These are phyloP conservation scores for Hymenotorrendiella dingleyae DNA, from an alignment of 2,329 filamentous ascomycete species.

Conservation along the genomic window DNA sequence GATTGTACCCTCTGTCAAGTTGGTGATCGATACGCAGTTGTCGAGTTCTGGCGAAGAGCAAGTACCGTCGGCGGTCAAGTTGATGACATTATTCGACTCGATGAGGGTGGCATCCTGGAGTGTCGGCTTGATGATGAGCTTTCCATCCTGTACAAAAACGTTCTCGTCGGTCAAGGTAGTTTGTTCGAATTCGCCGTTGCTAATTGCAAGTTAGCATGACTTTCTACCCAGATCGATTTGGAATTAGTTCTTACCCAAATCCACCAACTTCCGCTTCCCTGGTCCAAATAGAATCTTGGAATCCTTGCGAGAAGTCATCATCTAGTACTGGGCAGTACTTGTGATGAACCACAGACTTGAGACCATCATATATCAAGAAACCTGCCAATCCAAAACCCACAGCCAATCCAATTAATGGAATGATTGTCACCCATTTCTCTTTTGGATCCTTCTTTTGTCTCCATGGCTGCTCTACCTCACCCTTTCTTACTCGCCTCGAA, in stretches of 20 bases:
- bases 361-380: conserved; percentile 70
- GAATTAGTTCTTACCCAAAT: conserved; percentile 47
- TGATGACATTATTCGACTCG: conserved; percentile 58
- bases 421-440: conserved; percentile 82
- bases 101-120: conserved; percentile 64
- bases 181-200: conserved; percentile 76
- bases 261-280: conserved; percentile 41
- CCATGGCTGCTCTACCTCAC: conserved; percentile 73
- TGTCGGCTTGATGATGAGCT: conserved; percentile 71
- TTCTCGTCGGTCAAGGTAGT: conserved; percentile 70
- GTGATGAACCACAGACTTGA: conserved; percentile 66
- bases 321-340: conserved; percentile 49
- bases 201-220: conserved; percentile 27
- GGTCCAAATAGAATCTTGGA: conserved; percentile 42
- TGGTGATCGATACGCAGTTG: conserved; percentile 66
- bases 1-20: conserved; percentile 70
- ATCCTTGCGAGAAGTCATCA: conserved; percentile 47
- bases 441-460: conserved; percentile 64
- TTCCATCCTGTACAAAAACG: conserved; percentile 63
- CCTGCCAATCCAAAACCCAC: conserved; percentile 63
- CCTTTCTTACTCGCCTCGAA: conserved; percentile 55
- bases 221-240: conserved; percentile 32
- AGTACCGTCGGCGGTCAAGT: conserved; percentile 58
- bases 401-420: conserved; percentile 66
- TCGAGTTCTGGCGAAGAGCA: conserved; percentile 58